These are phyloP conservation scores for Pseudocercospora eumusae DNA, from an alignment of 2,329 filamentous ascomycete genomes.

Conservation along the genomic window DNA sequence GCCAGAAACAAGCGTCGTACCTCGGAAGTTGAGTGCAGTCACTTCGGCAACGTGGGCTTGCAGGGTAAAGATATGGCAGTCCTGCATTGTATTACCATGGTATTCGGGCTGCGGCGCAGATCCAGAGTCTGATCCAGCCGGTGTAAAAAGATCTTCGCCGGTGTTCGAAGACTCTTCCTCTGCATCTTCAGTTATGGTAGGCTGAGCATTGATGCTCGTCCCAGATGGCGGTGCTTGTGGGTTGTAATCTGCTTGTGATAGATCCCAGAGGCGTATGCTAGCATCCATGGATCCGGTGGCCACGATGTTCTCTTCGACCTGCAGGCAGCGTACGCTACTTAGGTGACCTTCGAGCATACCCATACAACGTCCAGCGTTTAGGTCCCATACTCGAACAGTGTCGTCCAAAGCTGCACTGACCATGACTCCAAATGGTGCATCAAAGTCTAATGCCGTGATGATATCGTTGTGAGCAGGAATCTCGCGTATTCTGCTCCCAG, in stretches of 20 bases:
- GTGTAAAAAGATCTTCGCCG: slow-evolving; percentile 35
- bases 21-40: slow-evolving; percentile 87
- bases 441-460: slow-evolving; percentile 91
- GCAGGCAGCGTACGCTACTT: slow-evolving; percentile 86
- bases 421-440: slow-evolving; percentile 94
- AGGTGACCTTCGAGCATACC: slow-evolving; percentile 90
- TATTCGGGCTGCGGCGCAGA: slow-evolving; percentile 54
- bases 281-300: slow-evolving; percentile 94
- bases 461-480: slow-evolving; percentile 84
- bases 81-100: slow-evolving; percentile 75
- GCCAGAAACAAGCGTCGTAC: slow-evolving; percentile 87
- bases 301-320: slow-evolving; percentile 93
- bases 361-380: slow-evolving; percentile 90
- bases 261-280: slow-evolving; percentile 90
- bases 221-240: slow-evolving; percentile 54
- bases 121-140: slow-evolving; percentile 27
- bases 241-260: slow-evolving; percentile 83
- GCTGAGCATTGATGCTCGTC: slow-evolving; percentile 51
- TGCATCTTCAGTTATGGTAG: slow-evolving; percentile 43
- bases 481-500: slow-evolving; percentile 84
- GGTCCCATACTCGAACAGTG: slow-evolving; percentile 91
- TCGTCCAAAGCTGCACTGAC: slow-evolving; percentile 91
- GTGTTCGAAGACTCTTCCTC: slow-evolving; percentile 46
- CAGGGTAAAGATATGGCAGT: slow-evolving; percentile 85
- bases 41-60: slow-evolving; percentile 92